Percentiles rank a stretch among this genome's conserved stretches.
phyloP scores from a whole-genome alignment of 1,139 yeast genomes.

The Taiozyma sp. region DNA sequence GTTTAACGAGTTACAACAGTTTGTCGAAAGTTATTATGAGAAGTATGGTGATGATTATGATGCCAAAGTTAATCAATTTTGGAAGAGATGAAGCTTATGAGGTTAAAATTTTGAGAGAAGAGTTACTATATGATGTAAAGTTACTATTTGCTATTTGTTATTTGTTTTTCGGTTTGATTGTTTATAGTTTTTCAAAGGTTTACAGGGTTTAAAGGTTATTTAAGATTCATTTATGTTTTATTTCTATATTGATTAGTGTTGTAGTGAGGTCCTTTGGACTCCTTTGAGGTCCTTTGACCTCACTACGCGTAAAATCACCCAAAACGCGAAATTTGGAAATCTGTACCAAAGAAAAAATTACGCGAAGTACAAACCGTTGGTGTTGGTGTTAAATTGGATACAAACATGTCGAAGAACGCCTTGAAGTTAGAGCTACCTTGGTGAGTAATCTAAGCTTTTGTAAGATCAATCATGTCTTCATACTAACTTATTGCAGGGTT shows the following conservation, averaged over 20 bases:
- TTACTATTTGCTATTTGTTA: neutral
- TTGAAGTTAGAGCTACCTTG: slow-evolving; percentile 12
- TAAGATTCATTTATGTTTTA: neutral
- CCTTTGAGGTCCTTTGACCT: neutral
- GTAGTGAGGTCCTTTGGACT: neutral
- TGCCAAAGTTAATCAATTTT: slow-evolving; percentile 12
- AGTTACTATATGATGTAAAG: neutral
- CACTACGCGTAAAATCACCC: neutral
- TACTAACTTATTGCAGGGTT: slow-evolving; percentile 48
- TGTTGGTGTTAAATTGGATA: no score
- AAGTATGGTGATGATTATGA: slow-evolving; percentile 20
- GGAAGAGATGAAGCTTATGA: slow-evolving; percentile 3
- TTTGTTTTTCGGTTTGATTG: neutral
- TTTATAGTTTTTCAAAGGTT: neutral
- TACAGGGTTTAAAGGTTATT: neutral
- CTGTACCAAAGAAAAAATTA: neutral
- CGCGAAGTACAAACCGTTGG: neutral
- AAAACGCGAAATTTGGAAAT: neutral
- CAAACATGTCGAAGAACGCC: slow-evolving; percentile 3
- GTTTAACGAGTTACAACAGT: slow-evolving; percentile 23
- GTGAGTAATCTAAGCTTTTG: neutral
- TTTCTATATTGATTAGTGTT: neutral
- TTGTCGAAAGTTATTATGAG: slow-evolving; percentile 32
- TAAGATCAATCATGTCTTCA: neutral
- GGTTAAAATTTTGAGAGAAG: neutral